Evolutionary conservation across 495 filamentous ascomycete species (phyloP), one percentile per base, ranked within the genome.

Genomic region (Hypoxylon lienhwacheense): DNA sequence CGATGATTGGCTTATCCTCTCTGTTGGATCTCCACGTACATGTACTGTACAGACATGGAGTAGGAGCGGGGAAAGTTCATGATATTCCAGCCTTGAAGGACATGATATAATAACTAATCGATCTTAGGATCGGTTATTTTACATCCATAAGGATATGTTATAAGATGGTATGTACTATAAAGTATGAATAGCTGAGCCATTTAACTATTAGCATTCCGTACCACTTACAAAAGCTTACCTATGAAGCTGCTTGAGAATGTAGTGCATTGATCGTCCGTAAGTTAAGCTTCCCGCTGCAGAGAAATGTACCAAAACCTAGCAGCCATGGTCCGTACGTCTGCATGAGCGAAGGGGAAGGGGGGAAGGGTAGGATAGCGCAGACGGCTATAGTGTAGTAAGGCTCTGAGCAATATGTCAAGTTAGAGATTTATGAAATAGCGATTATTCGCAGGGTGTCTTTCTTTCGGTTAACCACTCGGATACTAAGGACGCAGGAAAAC

Each of bases 281-380:
- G 51, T 47, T 51, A 50, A 45, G 35, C 37, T 42, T 51, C 33
- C 57, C 51, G 57, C 51, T 61, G 57, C 51, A 47, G 35, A 33
- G 57, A 26, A 50, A 60, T 50, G 40, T 47, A 61, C 57, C 51
- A 25, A 29, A 54, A 32, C 26, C 53, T 37, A 17, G 21, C 28
- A 3, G 7, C 12, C 15, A 11, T 44, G 15, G 26, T 14, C 12
- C 26, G 11, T 16, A 33, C 8, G 15, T 29, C 11, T 11, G 24
- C 12, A 25, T 37, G 45, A 39, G 45, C 45, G n/a, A 50, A 25
- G 22, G 11, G 32, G 31, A 17, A 12, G 8, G 4, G 24, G 24
- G 5, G 37, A 41, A 12, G 25, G 29, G 35, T 12, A 22, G n/a
- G 8, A 8, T n/a, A 10, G 28, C 12, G 28, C 10, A 31, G 28